phyloP scores from a whole-genome alignment of 83 land plant genomes.

The Isoetes engelmannii region DNA sequence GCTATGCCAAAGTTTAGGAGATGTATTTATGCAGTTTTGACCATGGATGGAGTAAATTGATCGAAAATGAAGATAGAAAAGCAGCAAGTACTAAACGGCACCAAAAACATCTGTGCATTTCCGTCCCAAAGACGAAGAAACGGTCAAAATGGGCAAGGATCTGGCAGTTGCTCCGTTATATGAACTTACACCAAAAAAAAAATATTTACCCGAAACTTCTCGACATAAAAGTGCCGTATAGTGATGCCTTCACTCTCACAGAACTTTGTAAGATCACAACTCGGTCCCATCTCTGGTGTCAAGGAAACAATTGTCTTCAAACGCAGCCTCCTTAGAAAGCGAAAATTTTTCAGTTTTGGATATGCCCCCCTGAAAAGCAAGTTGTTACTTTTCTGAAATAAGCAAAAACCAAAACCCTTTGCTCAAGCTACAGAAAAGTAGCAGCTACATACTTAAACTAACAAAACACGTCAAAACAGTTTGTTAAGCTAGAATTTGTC shows the following conservation, averaged over 20 bases:
- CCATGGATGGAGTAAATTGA: too few species aligned
- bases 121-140: too few species aligned
- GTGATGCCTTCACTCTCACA: constrained; percentile 28
- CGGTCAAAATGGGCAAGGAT: too few species aligned
- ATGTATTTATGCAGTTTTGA: too few species aligned
- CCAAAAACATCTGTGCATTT: too few species aligned
- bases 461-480: background rate
- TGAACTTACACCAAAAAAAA: background rate
- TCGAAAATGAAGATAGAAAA: too few species aligned
- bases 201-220: constrained; percentile 21
- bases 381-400: too few species aligned
- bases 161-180: background rate
- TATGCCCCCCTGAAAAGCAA: constrained; percentile 29
- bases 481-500: background rate
- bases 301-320: constrained; percentile 31
- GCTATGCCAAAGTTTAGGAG: too few species aligned
- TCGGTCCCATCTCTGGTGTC: constrained; percentile 31
- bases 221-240: constrained; percentile 26
- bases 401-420: too few species aligned
- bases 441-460: background rate
- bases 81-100: too few species aligned
- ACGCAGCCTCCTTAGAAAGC: constrained; percentile 27
- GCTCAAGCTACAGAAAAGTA: too few species aligned
- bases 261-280: constrained; percentile 25
- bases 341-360: constrained; percentile 31